Conservation (phyloP, 139 green algal species). For the Prasinococcaceae sp. region DNA sequence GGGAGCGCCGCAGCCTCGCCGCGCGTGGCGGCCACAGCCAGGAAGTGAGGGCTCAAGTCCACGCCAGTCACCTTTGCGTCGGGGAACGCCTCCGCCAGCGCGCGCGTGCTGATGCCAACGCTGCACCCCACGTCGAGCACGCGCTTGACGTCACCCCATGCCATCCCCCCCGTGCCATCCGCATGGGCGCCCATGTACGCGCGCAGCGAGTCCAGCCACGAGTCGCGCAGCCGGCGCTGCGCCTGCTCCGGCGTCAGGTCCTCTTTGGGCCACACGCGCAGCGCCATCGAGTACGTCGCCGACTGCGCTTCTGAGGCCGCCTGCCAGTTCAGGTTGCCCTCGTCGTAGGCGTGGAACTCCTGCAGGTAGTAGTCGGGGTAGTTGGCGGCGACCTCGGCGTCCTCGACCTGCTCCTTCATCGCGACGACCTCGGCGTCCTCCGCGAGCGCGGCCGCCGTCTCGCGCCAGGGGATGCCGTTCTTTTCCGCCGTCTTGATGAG, state of each 20-base stretch:
- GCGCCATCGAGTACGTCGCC: slow-evolving; percentile 21
- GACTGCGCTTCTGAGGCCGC: slow-evolving; percentile 16
- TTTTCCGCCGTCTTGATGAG: slow-evolving; percentile 27
- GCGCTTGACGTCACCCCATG: neutral
- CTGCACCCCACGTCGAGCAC: slow-evolving; percentile 74
- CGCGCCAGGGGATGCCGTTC: slow-evolving; percentile 17
- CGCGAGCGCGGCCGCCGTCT: slow-evolving; percentile 1
- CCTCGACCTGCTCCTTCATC: slow-evolving; percentile 6
- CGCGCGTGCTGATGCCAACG: slow-evolving; percentile 55
- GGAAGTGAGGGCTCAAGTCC: slow-evolving; percentile 70
- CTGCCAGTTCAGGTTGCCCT: slow-evolving; percentile 31
- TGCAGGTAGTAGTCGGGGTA: slow-evolving; percentile 27
- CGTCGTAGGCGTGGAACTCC: slow-evolving; percentile 29
- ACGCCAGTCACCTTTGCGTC: slow-evolving; percentile 30
- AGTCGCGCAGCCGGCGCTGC: slow-evolving; percentile 13
- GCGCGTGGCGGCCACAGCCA: slow-evolving; percentile 60
- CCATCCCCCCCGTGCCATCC: neutral
- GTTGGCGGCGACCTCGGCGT: neutral
- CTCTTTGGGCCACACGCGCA: slow-evolving; percentile 18
- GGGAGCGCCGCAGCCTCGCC: slow-evolving; percentile 6
- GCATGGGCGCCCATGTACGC: too few species aligned
- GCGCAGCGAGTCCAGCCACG: slow-evolving; percentile 1
- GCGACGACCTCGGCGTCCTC: neutral
- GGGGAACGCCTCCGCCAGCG: slow-evolving; percentile 39
- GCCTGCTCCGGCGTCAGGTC: slow-evolving; percentile 5